Percentiles rank a stretch among this genome's conserved stretches.
Conservation (phyloP, 2,329 filamentous ascomycete species). For the Arthrobotrys conoides region DNA sequence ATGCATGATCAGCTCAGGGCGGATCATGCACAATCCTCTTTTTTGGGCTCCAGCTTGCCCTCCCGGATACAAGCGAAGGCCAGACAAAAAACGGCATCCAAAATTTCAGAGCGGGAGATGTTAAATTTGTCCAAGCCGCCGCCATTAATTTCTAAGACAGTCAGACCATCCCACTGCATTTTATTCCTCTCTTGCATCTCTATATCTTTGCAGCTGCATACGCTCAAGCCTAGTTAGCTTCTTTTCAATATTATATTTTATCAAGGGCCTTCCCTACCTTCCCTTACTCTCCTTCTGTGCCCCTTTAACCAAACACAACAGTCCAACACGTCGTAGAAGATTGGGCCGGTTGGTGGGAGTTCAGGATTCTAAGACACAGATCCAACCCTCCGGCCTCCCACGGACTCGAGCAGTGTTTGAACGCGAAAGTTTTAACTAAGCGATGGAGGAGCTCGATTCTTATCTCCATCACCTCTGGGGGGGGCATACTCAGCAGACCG, state of each 20-base stretch:
- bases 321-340: slow-evolving; percentile 51
- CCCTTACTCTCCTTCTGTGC: slow-evolving; percentile 25
- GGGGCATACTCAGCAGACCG: slow-evolving; percentile 38
- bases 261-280: slow-evolving; percentile 54
- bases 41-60: slow-evolving; percentile 50
- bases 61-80: slow-evolving; percentile 58
- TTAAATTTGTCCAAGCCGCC: slow-evolving; percentile 59
- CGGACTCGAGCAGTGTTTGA: slow-evolving; percentile 59
- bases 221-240: slow-evolving; percentile 41
- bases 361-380: slow-evolving; percentile 58
- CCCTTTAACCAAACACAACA: slow-evolving; percentile 49
- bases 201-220: slow-evolving; percentile 47
- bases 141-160: slow-evolving; percentile 57
- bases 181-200: slow-evolving; percentile 49
- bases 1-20: slow-evolving; percentile 41
- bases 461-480: slow-evolving; percentile 59
- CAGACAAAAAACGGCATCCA: slow-evolving; percentile 50
- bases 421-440: slow-evolving; percentile 55
- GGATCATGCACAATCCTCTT: slow-evolving; percentile 51
- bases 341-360: slow-evolving; percentile 60
- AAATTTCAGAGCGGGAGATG: slow-evolving; percentile 51
- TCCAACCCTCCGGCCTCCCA: slow-evolving; percentile 58
- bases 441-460: slow-evolving; percentile 61
- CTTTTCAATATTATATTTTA: slow-evolving; percentile 49
- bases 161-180: slow-evolving; percentile 47